These are phyloP conservation scores for Gossypium herbaceum DNA, from an alignment of 345 rosid genomes.

Conservation along the genomic window DNA sequence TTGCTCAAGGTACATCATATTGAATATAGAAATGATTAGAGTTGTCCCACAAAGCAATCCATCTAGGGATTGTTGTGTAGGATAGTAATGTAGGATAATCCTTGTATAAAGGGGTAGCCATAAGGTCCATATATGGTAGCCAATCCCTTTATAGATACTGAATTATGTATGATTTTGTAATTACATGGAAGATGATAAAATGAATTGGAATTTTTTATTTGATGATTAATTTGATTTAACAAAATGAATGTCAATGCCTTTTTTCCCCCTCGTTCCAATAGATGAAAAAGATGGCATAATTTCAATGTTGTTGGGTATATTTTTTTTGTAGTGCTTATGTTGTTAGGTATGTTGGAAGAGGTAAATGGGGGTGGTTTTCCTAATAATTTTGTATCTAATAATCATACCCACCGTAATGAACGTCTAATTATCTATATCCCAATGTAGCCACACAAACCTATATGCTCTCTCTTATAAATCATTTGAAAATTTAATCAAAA, in stretches of 20 bases:
- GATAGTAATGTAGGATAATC: slow-evolving; percentile 2
- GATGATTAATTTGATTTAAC: too few relatives aligned
- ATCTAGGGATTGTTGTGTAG: slow-evolving; percentile 19
- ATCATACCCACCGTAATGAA: slow-evolving; percentile 6
- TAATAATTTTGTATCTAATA: slow-evolving; percentile 20
- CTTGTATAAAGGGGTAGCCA: not conserved
- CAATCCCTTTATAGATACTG: too few relatives aligned
- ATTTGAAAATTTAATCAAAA: not conserved
- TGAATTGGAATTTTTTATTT: not conserved
- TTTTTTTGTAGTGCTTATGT: not conserved
- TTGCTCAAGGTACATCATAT: not conserved
- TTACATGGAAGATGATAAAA: not conserved
- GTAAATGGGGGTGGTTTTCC: slow-evolving; percentile 12
- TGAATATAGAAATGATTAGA: not conserved
- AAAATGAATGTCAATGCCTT: too few relatives aligned
- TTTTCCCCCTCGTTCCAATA: too few relatives aligned
- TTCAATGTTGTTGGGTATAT: not conserved
- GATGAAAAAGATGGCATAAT: not conserved
- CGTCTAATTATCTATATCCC: slow-evolving; percentile 7
- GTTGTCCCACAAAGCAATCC: slow-evolving; percentile 30
- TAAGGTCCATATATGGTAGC: too few relatives aligned
- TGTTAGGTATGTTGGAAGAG: slow-evolving; percentile 19
- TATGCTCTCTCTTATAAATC: not conserved
- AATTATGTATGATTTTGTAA: not conserved
- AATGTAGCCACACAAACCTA: slow-evolving; percentile 3